Conservation (phyloP, 1,284 basidiomycete species). For the Cryptococcus floricola region DNA sequence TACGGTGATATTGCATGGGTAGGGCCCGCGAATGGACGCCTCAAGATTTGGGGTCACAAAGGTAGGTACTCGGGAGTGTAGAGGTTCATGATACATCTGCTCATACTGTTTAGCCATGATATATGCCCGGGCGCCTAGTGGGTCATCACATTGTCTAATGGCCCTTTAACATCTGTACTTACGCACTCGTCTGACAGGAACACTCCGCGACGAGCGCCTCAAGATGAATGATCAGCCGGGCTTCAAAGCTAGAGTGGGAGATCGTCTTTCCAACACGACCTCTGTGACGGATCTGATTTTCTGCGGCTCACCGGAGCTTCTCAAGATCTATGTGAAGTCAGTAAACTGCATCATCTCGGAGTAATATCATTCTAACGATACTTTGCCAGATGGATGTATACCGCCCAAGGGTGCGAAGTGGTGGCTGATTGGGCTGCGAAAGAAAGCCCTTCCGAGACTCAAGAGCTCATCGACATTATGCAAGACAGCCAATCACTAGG, state of each 20-base stretch:
- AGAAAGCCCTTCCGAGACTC: neutral
- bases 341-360: conserved; percentile 18
- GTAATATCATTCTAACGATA: neutral
- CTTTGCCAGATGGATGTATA: conserved; percentile 37
- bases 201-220: conserved; percentile 40
- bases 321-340: conserved; percentile 82
- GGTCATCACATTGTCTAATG: conserved; percentile 30
- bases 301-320: conserved; percentile 58
- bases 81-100: neutral
- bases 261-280: conserved; percentile 3
- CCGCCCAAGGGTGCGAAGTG: conserved; percentile 64
- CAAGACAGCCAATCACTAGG: conserved; percentile 53
- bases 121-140: conserved; percentile 78
- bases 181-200: conserved; percentile 14
- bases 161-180: conserved; percentile 17
- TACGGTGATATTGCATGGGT: conserved; percentile 41
- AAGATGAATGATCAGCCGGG: conserved; percentile 12
- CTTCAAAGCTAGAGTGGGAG: conserved; percentile 8
- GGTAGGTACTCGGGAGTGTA: conserved; percentile 21
- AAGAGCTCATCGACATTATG: neutral
- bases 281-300: neutral
- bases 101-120: conserved; percentile 66
- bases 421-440: conserved; percentile 74
- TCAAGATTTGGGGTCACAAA: conserved; percentile 48
- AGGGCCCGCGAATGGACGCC: neutral